Percentiles rank a stretch among this genome's conserved stretches.
Conservation (phyloP, 1,139 yeast genomes). For the Taphrina populina region DNA sequence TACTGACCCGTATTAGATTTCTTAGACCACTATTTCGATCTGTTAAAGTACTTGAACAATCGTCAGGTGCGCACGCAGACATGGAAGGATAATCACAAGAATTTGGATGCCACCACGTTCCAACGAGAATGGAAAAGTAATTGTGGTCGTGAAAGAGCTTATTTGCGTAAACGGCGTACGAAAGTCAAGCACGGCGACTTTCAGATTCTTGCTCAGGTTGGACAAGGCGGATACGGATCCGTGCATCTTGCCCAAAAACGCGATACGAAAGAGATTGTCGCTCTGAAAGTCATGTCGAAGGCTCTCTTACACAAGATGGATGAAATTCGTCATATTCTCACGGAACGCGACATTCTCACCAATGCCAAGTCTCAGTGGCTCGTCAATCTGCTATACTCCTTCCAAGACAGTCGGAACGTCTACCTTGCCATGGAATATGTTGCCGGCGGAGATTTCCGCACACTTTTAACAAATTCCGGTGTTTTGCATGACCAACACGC, state of each 20-base stretch:
- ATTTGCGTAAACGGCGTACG: slow-evolving; percentile 79
- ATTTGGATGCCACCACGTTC: slow-evolving; percentile 39
- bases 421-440: slow-evolving; percentile 98
- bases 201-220: slow-evolving; percentile 94
- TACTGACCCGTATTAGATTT: slow-evolving; percentile 50
- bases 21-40: slow-evolving; percentile 91
- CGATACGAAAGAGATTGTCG: slow-evolving; percentile 94
- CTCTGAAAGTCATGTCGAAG: slow-evolving; percentile 87
- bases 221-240: slow-evolving; percentile 99
- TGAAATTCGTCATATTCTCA: slow-evolving; percentile 91
- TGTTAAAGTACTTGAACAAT: slow-evolving; percentile 86
- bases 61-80: slow-evolving; percentile 75
- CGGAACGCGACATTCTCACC: slow-evolving; percentile 94
- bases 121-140: slow-evolving; percentile 78
- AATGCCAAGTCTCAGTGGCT: slow-evolving; percentile 96
- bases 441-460: slow-evolving; percentile 98
- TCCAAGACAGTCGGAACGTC: slow-evolving; percentile 86
- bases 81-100: slow-evolving; percentile 51
- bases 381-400: slow-evolving; percentile 87
- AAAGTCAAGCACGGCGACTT: slow-evolving; percentile 94
- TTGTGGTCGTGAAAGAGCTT: slow-evolving; percentile 78
- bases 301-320: slow-evolving; percentile 81
- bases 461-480: slow-evolving; percentile 88
- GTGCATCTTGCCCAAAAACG: slow-evolving; percentile 91
- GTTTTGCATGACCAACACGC: slow-evolving; percentile 93